phyloP scores from a whole-genome alignment of 805 yeast genomes.

The Teunomyces tritomae region DNA sequence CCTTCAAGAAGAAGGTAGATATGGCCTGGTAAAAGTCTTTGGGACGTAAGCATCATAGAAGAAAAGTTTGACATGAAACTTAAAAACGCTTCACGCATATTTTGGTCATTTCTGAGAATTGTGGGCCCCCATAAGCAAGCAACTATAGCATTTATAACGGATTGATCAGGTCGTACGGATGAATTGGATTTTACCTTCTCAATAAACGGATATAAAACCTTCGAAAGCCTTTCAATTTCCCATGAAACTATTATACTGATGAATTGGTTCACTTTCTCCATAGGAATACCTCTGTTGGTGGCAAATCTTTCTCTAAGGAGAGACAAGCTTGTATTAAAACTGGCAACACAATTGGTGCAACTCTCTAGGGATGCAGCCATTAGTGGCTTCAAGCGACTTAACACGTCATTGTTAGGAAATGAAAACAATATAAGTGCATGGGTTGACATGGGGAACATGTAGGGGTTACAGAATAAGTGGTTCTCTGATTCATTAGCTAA shows the following conservation, averaged over 20 bases:
- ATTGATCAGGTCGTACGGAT: not conserved
- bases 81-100: slow-evolving; percentile 3
- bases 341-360: slow-evolving; percentile 54
- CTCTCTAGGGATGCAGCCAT: slow-evolving; percentile 38
- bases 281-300: slow-evolving; percentile 43
- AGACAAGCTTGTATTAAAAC: slow-evolving; percentile 54
- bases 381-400: slow-evolving; percentile 40
- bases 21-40: slow-evolving; percentile 43
- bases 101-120: slow-evolving; percentile 5
- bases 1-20: slow-evolving; percentile 59
- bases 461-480: slow-evolving; percentile 61
- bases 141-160: not conserved
- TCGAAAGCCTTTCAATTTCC: slow-evolving; percentile 23
- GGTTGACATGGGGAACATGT: slow-evolving; percentile 46
- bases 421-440: slow-evolving; percentile 62
- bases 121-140: slow-evolving; percentile 8
- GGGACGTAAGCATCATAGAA: not conserved
- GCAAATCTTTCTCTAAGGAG: slow-evolving; percentile 52
- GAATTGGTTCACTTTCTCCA: slow-evolving; percentile 28
- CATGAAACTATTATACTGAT: slow-evolving; percentile 34
- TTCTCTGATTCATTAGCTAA: slow-evolving; percentile 13
- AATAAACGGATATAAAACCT: slow-evolving; percentile 7
- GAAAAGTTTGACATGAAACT: not conserved
- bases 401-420: slow-evolving; percentile 48
- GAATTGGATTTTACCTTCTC: not conserved